These are phyloP conservation scores for Cicer arietinum DNA, from an alignment of 306 rosid species.

Conservation along the genomic window DNA sequence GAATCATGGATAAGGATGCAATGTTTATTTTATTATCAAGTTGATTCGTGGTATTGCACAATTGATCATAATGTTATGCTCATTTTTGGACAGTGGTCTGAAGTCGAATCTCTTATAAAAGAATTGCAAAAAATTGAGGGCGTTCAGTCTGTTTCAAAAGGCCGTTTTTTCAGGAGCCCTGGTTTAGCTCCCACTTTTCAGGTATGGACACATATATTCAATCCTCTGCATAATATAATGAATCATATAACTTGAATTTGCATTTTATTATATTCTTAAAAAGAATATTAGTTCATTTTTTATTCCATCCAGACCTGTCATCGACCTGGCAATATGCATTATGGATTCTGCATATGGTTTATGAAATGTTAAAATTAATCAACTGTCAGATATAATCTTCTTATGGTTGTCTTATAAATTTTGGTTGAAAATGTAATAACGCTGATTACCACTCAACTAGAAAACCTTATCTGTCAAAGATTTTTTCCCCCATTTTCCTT, in stretches of 20 bases:
- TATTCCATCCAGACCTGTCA: conserved; percentile 14
- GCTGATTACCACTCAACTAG: conserved; percentile 5
- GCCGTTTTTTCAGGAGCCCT: conserved; percentile 89
- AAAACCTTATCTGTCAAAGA: conserved; percentile 1
- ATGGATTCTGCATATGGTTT: conserved; percentile 21
- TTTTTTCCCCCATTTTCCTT: conserved; percentile 9
- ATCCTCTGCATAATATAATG: conserved; percentile 34
- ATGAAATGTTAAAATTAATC: conserved; percentile 2
- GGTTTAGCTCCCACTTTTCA: conserved; percentile 98
- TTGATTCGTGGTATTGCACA: conserved; percentile 29
- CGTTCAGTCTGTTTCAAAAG: conserved; percentile 78
- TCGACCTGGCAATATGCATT: conserved; percentile 26
- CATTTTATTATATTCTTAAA: conserved; percentile 28
- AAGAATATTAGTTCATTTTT: conserved; percentile 25
- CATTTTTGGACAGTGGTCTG: conserved; percentile 78
- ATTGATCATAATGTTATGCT: conserved; percentile 32
- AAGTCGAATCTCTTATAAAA: conserved; percentile 73
- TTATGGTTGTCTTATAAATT: not conserved
- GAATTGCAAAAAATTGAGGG: conserved; percentile 83
- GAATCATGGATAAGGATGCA: conserved; percentile 26
- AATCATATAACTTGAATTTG: conserved; percentile 10
- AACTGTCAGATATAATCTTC: conserved; percentile 13
- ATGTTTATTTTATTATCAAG: conserved; percentile 24
- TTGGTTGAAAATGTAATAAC: not conserved
- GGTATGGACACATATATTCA: conserved; percentile 49